Conservation (phyloP, 495 filamentous ascomycete genomes). For the Xylaria scruposa region DNA sequence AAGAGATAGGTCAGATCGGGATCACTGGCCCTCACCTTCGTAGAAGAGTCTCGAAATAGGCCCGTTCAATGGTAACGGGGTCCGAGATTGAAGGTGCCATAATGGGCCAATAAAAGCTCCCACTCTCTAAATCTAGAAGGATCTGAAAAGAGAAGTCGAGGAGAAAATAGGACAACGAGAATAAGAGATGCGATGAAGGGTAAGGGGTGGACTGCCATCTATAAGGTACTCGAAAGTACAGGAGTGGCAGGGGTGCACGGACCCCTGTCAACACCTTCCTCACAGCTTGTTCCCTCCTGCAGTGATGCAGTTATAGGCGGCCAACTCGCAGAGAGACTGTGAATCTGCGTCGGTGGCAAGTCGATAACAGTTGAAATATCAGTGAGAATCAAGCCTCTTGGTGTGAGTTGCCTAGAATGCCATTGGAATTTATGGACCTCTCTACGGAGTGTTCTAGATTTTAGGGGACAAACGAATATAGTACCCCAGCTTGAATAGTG, state of each 20-base stretch:
- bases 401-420: not conserved
- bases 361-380: not conserved
- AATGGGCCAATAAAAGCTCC: not conserved
- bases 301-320: not conserved
- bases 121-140: not conserved
- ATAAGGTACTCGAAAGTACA: conserved; percentile 14
- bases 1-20: not conserved
- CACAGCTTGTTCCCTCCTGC: conserved; percentile 6
- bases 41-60: conserved; percentile 59
- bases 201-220: conserved; percentile 5
- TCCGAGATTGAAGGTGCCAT: conserved; percentile 35
- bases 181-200: conserved; percentile 16
- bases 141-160: not conserved
- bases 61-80: conserved; percentile 59
- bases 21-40: conserved; percentile 52
- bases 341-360: not conserved
- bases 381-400: not conserved
- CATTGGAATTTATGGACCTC: not conserved
- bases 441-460: not conserved
- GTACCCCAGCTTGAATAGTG: not conserved
- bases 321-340: not conserved
- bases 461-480: not conserved
- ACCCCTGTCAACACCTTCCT: conserved; percentile 6
- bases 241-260: conserved; percentile 11
- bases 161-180: conserved; percentile 1